Conservation (phyloP, 2,329 filamentous ascomycete genomes). For the Apiospora saccharicola region DNA sequence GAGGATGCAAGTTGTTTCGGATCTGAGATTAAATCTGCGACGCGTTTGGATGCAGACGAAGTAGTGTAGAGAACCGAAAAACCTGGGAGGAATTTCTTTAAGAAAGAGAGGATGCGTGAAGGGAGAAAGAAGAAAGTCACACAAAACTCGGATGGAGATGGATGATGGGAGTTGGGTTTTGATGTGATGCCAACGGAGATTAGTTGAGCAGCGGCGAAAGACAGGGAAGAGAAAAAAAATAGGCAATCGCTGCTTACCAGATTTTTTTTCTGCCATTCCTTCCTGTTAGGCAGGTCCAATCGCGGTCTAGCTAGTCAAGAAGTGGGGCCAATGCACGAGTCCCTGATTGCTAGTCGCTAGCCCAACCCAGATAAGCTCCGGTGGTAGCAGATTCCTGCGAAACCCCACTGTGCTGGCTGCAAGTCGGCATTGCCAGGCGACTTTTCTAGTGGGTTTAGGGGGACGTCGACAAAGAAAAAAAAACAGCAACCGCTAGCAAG, state of each 20-base stretch:
- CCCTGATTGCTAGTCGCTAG: slow-evolving; percentile 9
- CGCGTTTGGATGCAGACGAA: slow-evolving; percentile 22
- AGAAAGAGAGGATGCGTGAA: slow-evolving; percentile 13
- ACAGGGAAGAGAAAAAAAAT: slow-evolving; percentile 21
- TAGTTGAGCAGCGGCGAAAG: slow-evolving; percentile 23
- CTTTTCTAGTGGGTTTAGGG: slow-evolving; percentile 16
- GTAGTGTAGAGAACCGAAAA: slow-evolving; percentile 21
- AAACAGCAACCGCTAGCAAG: neutral
- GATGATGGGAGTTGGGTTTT: slow-evolving; percentile 24
- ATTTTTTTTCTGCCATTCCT: slow-evolving; percentile 13
- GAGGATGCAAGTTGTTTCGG: neutral
- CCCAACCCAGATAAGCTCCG: slow-evolving; percentile 8
- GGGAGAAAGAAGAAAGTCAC: slow-evolving; percentile 19
- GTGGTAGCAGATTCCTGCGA: neutral
- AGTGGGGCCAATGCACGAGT: slow-evolving; percentile 2
- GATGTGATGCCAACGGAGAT: slow-evolving; percentile 18
- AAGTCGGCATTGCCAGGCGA: slow-evolving; percentile 7
- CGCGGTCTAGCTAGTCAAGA: slow-evolving; percentile 17
- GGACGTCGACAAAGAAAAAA: neutral
- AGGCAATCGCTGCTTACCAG: slow-evolving; percentile 21
- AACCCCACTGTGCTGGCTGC: neutral
- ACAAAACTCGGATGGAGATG: slow-evolving; percentile 19
- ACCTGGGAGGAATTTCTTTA: neutral
- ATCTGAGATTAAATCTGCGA: slow-evolving; percentile 22
- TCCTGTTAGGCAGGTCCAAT: slow-evolving; percentile 12